Conservation (phyloP, 139 green algal genomes). For the Protoeuglena noctilucae region DNA sequence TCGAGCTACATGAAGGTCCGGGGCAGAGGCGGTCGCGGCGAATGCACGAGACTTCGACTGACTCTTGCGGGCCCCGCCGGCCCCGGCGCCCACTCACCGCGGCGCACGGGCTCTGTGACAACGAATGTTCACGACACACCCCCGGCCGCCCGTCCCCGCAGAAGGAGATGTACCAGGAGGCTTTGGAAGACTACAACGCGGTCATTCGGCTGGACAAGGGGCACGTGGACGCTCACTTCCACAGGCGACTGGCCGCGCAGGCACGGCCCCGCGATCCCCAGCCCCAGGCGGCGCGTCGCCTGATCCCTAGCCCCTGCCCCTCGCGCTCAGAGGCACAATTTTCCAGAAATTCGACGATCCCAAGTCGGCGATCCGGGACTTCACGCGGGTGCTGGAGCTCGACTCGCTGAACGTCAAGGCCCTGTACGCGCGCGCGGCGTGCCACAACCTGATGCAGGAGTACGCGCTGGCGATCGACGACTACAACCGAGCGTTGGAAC, state of each 20-base stretch:
- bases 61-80: background rate
- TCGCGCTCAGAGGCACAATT: background rate
- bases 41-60: background rate
- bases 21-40: conserved; percentile 16
- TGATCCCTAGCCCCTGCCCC: background rate
- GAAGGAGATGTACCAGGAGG: conserved; percentile 9
- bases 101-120: background rate
- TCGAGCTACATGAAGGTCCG: conserved; percentile 33
- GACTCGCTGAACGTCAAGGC: conserved; percentile 55
- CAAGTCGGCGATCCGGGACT: conserved; percentile 42
- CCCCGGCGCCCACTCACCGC: background rate
- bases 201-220: conserved; percentile 30
- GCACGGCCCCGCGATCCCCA: background rate
- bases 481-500: conserved; percentile 35
- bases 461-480: conserved; percentile 27
- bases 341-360: background rate
- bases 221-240: conserved; percentile 46
- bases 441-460: conserved; percentile 32
- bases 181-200: conserved; percentile 18
- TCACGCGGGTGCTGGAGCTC: conserved; percentile 34
- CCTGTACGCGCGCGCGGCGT: conserved; percentile 43
- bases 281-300: too few relatives aligned
- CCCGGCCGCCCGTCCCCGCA: background rate
- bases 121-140: background rate
- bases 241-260: conserved; percentile 17